Evolutionary conservation across 768 basidiomycete species (phyloP), one percentile per base, ranked within the genome.

Genomic region (Coprinellus micaceus): DNA sequence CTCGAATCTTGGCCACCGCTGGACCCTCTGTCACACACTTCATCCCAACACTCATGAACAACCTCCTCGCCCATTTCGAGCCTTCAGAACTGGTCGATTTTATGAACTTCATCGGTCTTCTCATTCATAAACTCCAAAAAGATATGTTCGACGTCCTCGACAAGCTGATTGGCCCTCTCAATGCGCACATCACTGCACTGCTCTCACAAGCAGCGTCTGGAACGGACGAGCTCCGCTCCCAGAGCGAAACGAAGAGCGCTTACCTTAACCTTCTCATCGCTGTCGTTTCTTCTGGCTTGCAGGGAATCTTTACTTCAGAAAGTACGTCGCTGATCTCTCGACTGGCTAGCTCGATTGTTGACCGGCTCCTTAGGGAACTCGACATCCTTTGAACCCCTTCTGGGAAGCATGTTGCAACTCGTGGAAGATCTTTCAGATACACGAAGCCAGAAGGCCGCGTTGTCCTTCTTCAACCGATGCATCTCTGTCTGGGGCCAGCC

Each of bases 61-160:
- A 91, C 67, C 82, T 98, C n/a, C 82, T 98, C 50, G 82, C 86
- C 2, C 91, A 96, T 63, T 94, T 95, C 64, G 93, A 97, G 61
- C 88, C 94, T 1, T 82, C 88, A 6, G 97, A 99, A 69, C 75
- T 99, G 56, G 86, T 89, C 26, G 97, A 99, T 66, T 96, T 98
- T 64, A 88, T 98, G 80, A 89, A 88, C 64, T 98, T 99, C 76
- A 89, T 99, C 53, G 89, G 89, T 6, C 76, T 97, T 9, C 75
- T 98, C 52, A 87, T 95, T 52, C 93, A 96, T 69, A 91, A 91
- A 67, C 82, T 98, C 53, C 91, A 93, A 93, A 82, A 81, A 61
- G 88, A 94, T 64, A 83, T 98, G 72, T 89, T 90, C 63, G 81
- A 84, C 58, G 94, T 98, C 25, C 74, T 98, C 58, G 94, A 98